These are phyloP conservation scores for Claviceps capensis DNA, from an alignment of 2,329 filamentous ascomycete genomes.

Conservation along the genomic window DNA sequence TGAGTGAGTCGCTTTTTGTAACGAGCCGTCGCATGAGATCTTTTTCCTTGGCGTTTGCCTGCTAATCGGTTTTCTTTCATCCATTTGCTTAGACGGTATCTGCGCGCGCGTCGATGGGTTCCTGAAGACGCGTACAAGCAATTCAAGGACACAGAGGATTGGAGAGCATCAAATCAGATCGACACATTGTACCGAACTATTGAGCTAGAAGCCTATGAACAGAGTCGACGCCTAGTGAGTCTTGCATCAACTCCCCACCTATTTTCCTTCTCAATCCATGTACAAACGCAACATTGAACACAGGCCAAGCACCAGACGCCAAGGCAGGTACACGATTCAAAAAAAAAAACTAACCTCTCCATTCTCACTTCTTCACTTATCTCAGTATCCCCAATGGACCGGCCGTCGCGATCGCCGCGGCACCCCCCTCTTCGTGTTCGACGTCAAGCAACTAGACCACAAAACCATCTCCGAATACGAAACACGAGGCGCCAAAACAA, in stretches of 20 bases:
- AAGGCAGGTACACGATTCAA: no score
- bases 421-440: slow-evolving; percentile 84
- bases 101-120: slow-evolving; percentile 73
- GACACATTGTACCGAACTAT: slow-evolving; percentile 75
- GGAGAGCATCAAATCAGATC: slow-evolving; percentile 68
- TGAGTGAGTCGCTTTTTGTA: no score
- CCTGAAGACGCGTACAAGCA: slow-evolving; percentile 66
- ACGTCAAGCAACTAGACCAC: slow-evolving; percentile 68
- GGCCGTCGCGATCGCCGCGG: slow-evolving; percentile 80
- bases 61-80: slow-evolving; percentile 1
- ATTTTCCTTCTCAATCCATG: no score
- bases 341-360: background rate
- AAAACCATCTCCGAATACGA: slow-evolving; percentile 74
- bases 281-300: no score
- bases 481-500: slow-evolving; percentile 42
- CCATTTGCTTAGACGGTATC: slow-evolving; percentile 51
- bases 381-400: slow-evolving; percentile 85
- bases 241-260: background rate
- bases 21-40: no score
- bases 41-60: background rate
- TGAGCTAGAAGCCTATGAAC: slow-evolving; percentile 71
- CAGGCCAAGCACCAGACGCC: no score
- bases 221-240: slow-evolving; percentile 59
- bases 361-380: background rate
- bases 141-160: slow-evolving; percentile 79